These are phyloP conservation scores for Rhizopogon vinicolor DNA, from an alignment of 768 basidiomycete species.

Conservation along the genomic window DNA sequence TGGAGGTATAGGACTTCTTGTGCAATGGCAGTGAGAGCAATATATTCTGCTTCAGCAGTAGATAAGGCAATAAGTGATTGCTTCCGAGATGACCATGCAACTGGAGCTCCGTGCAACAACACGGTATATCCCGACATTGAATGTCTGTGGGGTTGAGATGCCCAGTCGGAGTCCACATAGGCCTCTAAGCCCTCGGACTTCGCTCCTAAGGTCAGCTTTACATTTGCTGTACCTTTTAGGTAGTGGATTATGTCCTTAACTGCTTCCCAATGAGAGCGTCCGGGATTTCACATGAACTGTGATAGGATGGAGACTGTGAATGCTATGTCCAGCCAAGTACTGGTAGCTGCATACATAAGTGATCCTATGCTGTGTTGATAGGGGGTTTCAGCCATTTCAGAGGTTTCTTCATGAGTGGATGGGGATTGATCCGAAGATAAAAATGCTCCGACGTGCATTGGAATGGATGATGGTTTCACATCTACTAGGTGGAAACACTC, in stretches of 20 bases:
- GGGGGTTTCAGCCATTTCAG: no score
- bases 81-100: conserved; percentile 7
- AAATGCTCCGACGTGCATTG: no score
- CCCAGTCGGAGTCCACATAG: conserved; percentile 24
- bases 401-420: no score
- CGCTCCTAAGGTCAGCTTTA: neutral
- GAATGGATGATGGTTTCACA: no score
- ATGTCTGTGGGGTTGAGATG: conserved; percentile 11
- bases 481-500: no score
- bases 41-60: conserved; percentile 24
- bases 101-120: conserved; percentile 8
- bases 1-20: conserved; percentile 4
- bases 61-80: conserved; percentile 22
- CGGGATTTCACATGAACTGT: conserved; percentile 18
- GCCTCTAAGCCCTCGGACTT: neutral
- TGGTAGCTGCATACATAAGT: conserved; percentile 16
- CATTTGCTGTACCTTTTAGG: conserved; percentile 2
- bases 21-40: conserved; percentile 1
- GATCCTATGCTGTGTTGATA: conserved; percentile 27
- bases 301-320: conserved; percentile 16
- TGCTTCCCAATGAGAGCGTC: conserved; percentile 14
- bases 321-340: conserved; percentile 18
- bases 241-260: conserved; percentile 14
- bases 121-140: conserved; percentile 23
- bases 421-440: no score